Evolutionary conservation across 371 early-diverging fungal species (phyloP).

Genomic region (Encephalitozoon romaleae): DNA sequence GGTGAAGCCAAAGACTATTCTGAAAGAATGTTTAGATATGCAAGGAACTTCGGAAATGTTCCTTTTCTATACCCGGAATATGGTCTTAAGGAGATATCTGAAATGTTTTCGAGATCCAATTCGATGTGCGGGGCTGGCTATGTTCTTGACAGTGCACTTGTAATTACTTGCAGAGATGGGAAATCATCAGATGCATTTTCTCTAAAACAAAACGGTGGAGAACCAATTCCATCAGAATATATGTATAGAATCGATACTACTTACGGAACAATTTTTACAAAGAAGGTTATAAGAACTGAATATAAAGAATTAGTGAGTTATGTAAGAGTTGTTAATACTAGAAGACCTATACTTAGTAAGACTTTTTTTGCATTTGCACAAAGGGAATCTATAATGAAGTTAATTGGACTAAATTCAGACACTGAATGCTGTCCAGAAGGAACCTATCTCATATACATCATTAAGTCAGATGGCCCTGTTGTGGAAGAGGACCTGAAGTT

Average conservation of each 20-base stretch:
- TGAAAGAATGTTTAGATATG: not conserved
- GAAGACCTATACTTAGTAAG: not conserved
- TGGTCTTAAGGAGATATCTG: constrained; percentile 24
- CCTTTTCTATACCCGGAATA: constrained; percentile 16
- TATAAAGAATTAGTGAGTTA: not conserved
- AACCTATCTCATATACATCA: constrained; percentile 11
- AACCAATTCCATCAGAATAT: not conserved
- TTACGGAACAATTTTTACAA: constrained; percentile 6
- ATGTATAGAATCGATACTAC: not conserved
- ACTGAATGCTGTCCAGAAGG: constrained; percentile 21
- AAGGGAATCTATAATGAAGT: not conserved
- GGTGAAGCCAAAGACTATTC: not conserved
- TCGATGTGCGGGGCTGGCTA: constrained; percentile 5
- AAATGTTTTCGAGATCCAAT: constrained; percentile 20
- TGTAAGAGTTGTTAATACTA: constrained; percentile 12
- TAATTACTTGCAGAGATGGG: not conserved
- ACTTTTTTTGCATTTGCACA: constrained; percentile 2
- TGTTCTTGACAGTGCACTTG: not conserved
- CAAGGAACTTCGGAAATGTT: not conserved
- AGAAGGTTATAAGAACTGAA: not conserved
- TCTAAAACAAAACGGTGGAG: not conserved
- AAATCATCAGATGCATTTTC: not conserved
- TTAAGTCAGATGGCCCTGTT: not conserved
- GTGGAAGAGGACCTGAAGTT: not conserved
- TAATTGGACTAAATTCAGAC: constrained; percentile 17